A percentile compares a stretch with the other conserved stretches of the same genome.
Evolutionary conservation across 768 basidiomycete species (phyloP).

Genomic region (Cystobasidiopsis lactophilus): DNA sequence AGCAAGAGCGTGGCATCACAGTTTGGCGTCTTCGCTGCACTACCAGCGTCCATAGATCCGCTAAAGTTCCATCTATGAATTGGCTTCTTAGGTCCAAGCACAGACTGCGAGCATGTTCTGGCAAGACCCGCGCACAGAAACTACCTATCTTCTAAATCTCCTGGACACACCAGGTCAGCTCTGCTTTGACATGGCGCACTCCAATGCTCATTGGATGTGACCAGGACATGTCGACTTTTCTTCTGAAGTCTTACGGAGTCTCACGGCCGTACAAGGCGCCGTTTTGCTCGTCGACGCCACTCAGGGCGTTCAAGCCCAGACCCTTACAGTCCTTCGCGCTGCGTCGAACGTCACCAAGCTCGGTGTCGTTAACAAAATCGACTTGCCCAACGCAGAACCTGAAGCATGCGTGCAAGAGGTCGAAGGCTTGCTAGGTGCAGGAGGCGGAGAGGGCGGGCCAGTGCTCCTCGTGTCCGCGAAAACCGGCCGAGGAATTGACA

Average conservation of each 20-base stretch:
- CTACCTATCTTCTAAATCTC: constrained; percentile 58
- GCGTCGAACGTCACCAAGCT: constrained; percentile 34
- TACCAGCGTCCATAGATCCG: constrained; percentile 51
- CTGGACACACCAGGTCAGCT: constrained; percentile 73
- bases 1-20: constrained; percentile 88
- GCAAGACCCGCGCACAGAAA: constrained; percentile 26
- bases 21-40: constrained; percentile 97
- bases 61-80: background rate
- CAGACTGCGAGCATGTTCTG: constrained; percentile 49
- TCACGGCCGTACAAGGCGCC: constrained; percentile 86
- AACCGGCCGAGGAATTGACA: constrained; percentile 60
- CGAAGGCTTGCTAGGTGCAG: constrained; percentile 44
- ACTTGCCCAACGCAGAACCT: constrained; percentile 36
- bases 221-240: constrained; percentile 95
- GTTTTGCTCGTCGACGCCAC: constrained; percentile 51
- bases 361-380: constrained; percentile 91
- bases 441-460: constrained; percentile 34
- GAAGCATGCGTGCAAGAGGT: constrained; percentile 65
- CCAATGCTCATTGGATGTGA: background rate
- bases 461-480: constrained; percentile 76
- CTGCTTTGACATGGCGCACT: background rate
- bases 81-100: background rate
- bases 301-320: constrained; percentile 80
- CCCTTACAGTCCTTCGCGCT: constrained; percentile 30
- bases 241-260: constrained; percentile 81